Conservation (phyloP, 768 basidiomycete species). For the Pseudohyphozyma bogoriensis region DNA sequence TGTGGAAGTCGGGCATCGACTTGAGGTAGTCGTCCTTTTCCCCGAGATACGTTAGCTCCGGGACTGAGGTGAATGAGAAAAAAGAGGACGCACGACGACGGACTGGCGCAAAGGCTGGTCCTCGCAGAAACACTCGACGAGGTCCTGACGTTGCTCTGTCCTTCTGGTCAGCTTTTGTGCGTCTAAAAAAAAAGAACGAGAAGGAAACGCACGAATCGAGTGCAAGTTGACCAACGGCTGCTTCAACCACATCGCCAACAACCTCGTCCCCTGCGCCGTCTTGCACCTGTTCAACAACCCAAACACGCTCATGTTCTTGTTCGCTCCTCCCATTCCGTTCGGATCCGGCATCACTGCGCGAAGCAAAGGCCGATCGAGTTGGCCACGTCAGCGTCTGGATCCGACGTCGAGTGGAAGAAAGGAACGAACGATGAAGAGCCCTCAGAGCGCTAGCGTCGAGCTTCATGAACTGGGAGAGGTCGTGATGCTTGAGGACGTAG, state of each 20-base stretch:
- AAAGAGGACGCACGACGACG: conserved; percentile 51
- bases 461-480: conserved; percentile 88
- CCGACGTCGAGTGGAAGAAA: background rate
- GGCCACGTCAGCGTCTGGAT: background rate
- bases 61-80: background rate
- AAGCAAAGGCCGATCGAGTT: no score
- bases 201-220: conserved; percentile 74
- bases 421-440: conserved; percentile 58
- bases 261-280: conserved; percentile 80
- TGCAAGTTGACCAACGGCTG: conserved; percentile 90
- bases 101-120: conserved; percentile 60
- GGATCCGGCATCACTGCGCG: conserved; percentile 26
- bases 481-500: conserved; percentile 74
- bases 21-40: conserved; percentile 74
- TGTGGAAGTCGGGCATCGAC: conserved; percentile 83
- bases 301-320: conserved; percentile 75
- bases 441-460: conserved; percentile 88
- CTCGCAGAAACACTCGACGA: conserved; percentile 78
- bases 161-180: background rate
- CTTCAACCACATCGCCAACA: conserved; percentile 86
- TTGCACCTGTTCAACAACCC: conserved; percentile 91
- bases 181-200: no score
- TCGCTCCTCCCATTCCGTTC: conserved; percentile 43
- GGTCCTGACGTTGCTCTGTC: conserved; percentile 68
- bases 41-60: background rate